Conservation (phyloP, 2,329 filamentous ascomycete genomes). For the Diaporthe sp. region DNA sequence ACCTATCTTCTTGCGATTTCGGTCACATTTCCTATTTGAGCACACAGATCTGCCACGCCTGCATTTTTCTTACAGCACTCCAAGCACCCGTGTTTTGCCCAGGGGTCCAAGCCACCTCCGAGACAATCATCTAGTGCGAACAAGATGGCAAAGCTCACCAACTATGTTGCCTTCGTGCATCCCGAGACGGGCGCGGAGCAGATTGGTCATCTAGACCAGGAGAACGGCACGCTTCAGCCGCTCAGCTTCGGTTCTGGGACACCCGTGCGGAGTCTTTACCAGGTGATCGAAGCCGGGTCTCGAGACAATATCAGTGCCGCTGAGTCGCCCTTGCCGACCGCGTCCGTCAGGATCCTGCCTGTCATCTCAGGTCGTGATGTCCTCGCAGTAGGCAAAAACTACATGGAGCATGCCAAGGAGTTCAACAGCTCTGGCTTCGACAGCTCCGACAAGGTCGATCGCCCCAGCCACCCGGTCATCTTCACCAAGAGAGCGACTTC, state of each 20-base stretch:
- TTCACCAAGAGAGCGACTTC: neutral
- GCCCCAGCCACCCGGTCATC: neutral
- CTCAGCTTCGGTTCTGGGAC: neutral
- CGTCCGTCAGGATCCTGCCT: neutral
- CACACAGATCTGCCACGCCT: neutral
- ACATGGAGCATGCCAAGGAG: constrained; percentile 1
- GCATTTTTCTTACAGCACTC: neutral
- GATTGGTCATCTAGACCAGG: neutral
- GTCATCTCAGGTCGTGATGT: neutral
- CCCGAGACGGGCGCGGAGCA: neutral
- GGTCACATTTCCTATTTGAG: neutral
- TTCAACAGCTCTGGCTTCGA: neutral
- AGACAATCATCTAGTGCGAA: neutral
- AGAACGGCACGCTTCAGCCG: neutral
- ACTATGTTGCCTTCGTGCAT: neutral
- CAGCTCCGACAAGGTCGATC: constrained; percentile 5
- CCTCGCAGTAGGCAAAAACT: neutral
- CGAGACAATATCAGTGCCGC: neutral
- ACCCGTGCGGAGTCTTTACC: neutral
- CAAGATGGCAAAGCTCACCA: neutral
- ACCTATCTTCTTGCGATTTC: neutral
- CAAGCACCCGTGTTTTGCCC: neutral
- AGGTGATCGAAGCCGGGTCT: neutral
- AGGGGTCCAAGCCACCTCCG: no score
- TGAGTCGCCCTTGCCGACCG: neutral